Evolutionary conservation across 2,329 filamentous ascomycete genomes (phyloP).

Genomic region (Neocatenulostroma microsporum): DNA sequence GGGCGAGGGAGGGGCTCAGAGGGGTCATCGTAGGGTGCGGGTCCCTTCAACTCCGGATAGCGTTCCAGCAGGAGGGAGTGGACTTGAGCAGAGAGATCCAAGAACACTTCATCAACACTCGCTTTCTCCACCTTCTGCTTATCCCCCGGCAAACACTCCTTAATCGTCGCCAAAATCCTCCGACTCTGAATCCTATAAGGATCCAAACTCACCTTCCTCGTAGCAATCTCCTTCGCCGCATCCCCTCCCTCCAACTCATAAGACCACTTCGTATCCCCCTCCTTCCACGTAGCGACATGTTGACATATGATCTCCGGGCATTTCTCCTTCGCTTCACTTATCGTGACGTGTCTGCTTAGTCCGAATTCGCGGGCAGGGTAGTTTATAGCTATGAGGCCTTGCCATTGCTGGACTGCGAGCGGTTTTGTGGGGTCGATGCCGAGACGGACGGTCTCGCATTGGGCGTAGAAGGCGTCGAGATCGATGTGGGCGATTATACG

Average conservation of each 20-base stretch:
- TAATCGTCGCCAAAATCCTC: constrained; percentile 71
- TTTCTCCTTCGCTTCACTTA: constrained; percentile 73
- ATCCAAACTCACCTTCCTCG: constrained; percentile 89
- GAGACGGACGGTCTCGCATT: constrained; percentile 89
- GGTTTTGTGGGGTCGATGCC: constrained; percentile 66
- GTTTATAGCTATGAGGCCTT: constrained; percentile 91
- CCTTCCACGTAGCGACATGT: constrained; percentile 91
- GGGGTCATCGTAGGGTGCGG: constrained; percentile 64
- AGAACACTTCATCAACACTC: constrained; percentile 88
- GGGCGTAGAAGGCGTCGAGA: constrained; percentile 90
- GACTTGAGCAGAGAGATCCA: constrained; percentile 81
- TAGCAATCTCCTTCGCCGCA: constrained; percentile 68
- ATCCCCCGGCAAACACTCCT: constrained; percentile 57
- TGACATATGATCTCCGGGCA: constrained; percentile 80
- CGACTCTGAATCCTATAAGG: constrained; percentile 81
- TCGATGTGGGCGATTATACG: constrained; percentile 87
- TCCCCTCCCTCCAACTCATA: constrained; percentile 61
- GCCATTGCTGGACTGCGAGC: constrained; percentile 91
- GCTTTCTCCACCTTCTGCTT: constrained; percentile 82
- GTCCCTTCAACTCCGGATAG: constrained; percentile 63
- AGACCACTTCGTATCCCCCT: constrained; percentile 84
- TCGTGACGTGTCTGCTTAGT: constrained; percentile 69
- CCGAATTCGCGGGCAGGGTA: constrained; percentile 80
- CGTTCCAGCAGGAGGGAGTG: constrained; percentile 65
- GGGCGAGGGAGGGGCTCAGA: constrained; percentile 63